Base-by-base conservation (phyloP, 2,329 filamentous ascomycete species). In the Colletotrichum karsti region DNA sequence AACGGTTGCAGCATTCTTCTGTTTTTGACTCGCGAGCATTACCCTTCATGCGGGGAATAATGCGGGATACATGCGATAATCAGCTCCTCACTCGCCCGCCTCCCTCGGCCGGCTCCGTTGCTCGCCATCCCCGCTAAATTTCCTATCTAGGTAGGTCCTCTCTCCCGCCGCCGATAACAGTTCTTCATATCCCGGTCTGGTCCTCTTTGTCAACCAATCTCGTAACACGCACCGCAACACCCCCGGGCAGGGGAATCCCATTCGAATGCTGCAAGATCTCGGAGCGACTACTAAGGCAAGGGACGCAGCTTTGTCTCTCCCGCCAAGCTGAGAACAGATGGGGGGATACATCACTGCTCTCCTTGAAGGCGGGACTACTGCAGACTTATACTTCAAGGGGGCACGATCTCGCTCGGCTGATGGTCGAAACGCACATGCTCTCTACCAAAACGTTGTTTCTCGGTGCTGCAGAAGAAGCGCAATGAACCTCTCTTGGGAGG, bases 301-400 rank as follows among this genome's bases (percentile, higher is more conserved):
- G n/a, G 18, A 41, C 41, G 24, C 33, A 26, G 48, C 46, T 66
- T 60, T 37, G 39, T 37, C 30, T 30, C 41, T 30, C 41, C 46
- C 13, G 63, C 56, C 63, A 46, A 26, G 10, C 28, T 24, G 46
- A 50, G 59, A 63, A 67, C 60, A 26, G 60, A 64, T 67, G 60
- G 53, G 44, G n/a, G 37, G 18, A 51, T 33, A 20, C 30, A 56
- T 42, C 46, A 65, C 51, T 55, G 39, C 60, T 30, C 28, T 53
- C 37, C 53, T 64, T 53, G 60, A 58, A 13, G 13, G 44, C 54
- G 64, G 53, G 48, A 54, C 30, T 37, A 63, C 50, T 33, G 26
- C 44, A 56, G 59, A 37, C 26, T 64, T 65, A 64, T 64, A 67
- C 65, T 67, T 65, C 65, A 67, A 67, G 65, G 65, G 65, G 65